Base-by-base conservation (phyloP, 805 yeast genomes). In the Saccharomyces eubayanus region DNA sequence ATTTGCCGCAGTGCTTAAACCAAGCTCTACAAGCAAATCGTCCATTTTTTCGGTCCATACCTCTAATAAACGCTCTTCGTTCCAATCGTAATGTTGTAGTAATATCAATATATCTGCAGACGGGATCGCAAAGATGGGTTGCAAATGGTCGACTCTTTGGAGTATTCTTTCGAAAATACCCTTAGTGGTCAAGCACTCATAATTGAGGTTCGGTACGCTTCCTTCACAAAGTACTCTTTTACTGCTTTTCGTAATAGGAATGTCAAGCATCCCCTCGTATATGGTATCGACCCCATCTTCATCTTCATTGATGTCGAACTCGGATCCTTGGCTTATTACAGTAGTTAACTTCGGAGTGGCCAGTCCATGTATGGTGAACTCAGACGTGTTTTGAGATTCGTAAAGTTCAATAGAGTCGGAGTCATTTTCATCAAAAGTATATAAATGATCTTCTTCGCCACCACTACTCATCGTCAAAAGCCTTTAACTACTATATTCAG, bases 1-100 rank as follows among this genome's bases (percentile, higher is more conserved):
- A 3, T 36, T 28, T 2, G 46, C 21, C 9, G 21, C 31, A 4
- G 58, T 54, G 43, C 51, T 57, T 46, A 76, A 49, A 6, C 79
- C 78, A 4, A 69, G 72, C 12, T 63, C 65, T 1, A 55, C 48
- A 11, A 70, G 58, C 6, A 80, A 66, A 2, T 61, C 61, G 11
- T 65, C 70, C 41, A 76, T 71, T 36, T 74, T 71, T 21, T 75
- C 79, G 53, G 83, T 74, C 66, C 77, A 82, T 31, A 71, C 74
- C 52, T 84, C 89, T 55, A 83, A 64, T 50, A 84, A 63, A 52
- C 73, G 71, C 53, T 82, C 85, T 40, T 77, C 77, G 59, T 82
- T 83, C 88, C 88, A 84, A 21, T 74, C 72, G 65, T 71, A 82
- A 48, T 72, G 65, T 36, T 78, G 74, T 49, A 82, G 65, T 43